Evolutionary conservation across 1,139 yeast genomes (phyloP), one percentile per base, ranked within the genome.

Genomic region (Yamadazyma diddensiae): DNA sequence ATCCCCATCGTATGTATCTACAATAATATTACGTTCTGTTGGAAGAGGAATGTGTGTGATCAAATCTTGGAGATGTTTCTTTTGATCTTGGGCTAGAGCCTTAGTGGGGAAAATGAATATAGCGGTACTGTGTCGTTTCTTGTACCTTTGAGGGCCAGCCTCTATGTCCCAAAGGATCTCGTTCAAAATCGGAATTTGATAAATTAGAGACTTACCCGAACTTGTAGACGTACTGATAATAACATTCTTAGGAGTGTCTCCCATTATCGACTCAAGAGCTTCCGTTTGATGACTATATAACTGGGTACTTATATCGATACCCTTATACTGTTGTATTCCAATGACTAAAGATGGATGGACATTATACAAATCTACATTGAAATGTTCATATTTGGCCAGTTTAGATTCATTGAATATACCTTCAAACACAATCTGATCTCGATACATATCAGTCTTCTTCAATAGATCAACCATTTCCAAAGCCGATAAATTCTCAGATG

Each of bases 51-150:
- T 62, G 24, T 59, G 54, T 5, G 57, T 55, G 17, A 86, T 61
- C n/a, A 88, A 62, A 20, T 73, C 76, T 32, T 71, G 69, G 34
- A 94, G 65, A 10, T 95, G 81, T 31, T 95, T 65, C 48, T 81
- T 82, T 57, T 92, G 99, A 62, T 92, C 98, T 52, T 92, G 98
- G 0, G 98, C 97, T 29, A 92, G 65, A 0, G 99, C 98, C 50
- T 92, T 92, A 0, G 99, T 92, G 1, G 99, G 98, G 49, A 92
- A 92, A 6, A 92, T 79, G 47, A 85, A 87, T 62, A 94, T 69
- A 3, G 95, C 87, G 0, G 95, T 84, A 13, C 65, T 46, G 13
- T 22, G 25, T 22, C 25, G 11, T 1, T 43, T 26, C 1, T 56
- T 27, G 6, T 25, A 10, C 4, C 14, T 13, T 8, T 8, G 10